Conservation (phyloP, 1,139 yeast species). For the Suhomyces choctaworum region DNA sequence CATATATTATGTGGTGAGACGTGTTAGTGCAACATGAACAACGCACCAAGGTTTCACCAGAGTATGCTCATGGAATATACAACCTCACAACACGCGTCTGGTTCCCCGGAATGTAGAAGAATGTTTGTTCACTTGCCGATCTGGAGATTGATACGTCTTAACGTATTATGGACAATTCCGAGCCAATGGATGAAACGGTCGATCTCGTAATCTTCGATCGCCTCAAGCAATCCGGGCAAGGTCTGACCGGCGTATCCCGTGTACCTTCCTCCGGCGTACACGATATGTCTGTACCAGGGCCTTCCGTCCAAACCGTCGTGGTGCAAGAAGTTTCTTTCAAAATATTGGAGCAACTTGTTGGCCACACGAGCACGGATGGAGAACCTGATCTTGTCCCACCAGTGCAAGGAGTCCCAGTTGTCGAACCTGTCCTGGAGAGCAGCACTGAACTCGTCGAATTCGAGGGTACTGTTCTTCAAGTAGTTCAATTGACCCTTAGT, state of each 20-base stretch:
- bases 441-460: conserved; percentile 39
- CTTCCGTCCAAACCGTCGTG: conserved; percentile 64
- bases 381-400: conserved; percentile 46
- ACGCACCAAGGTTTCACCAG: too few species aligned
- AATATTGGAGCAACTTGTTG: conserved; percentile 49
- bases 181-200: conserved; percentile 59
- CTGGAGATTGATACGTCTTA: conserved; percentile 28
- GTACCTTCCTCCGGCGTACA: conserved; percentile 79
- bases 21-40: too few species aligned
- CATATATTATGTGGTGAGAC: too few species aligned
- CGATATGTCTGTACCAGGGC: conserved; percentile 84
- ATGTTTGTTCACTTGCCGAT: background rate
- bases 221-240: conserved; percentile 78
- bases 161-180: conserved; percentile 43
- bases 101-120: background rate
- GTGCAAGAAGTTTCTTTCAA: conserved; percentile 68
- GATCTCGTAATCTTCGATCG: conserved; percentile 67
- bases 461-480: conserved; percentile 27
- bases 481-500: conserved; percentile 28
- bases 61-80: too few species aligned
- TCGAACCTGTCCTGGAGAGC: conserved; percentile 39
- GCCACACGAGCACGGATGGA: conserved; percentile 34
- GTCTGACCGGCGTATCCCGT: conserved; percentile 87
- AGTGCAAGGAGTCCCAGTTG: conserved; percentile 30
- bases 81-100: too few species aligned